Conservation (phyloP, 1,284 basidiomycete genomes). For the Naganishia albida region DNA sequence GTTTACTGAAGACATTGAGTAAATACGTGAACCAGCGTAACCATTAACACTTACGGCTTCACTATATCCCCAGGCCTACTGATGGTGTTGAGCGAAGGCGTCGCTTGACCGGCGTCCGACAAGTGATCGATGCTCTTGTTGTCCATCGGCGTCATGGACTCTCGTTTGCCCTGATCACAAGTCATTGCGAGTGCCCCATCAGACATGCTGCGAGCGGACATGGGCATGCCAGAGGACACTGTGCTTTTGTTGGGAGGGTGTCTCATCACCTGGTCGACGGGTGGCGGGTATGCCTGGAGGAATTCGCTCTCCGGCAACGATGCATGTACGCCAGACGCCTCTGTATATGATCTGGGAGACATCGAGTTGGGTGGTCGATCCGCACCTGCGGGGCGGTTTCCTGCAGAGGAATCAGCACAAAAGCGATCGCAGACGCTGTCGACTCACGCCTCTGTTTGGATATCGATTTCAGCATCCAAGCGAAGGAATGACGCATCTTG, state of each 20-base stretch:
- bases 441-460: conserved; percentile 26
- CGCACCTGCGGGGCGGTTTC: neutral
- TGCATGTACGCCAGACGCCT: neutral
- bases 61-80: neutral
- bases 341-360: neutral
- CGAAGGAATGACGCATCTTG: conserved; percentile 52
- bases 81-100: neutral
- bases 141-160: neutral
- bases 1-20: neutral
- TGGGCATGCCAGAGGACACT: neutral
- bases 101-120: neutral
- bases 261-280: neutral
- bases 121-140: neutral
- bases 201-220: neutral
- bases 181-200: neutral
- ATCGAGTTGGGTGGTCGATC: neutral
- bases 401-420: neutral
- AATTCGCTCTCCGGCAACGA: neutral
- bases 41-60: conserved; percentile 1
- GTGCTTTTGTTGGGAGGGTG: neutral
- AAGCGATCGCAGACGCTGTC: neutral
- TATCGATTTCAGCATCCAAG: conserved; percentile 47
- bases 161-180: neutral
- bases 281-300: neutral
- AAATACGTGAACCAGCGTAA: neutral